Percentiles rank a stretch among this genome's conserved stretches.
Conservation (phyloP, 202 grass and related monocot genomes). For the Hordeum pubiflorum region DNA sequence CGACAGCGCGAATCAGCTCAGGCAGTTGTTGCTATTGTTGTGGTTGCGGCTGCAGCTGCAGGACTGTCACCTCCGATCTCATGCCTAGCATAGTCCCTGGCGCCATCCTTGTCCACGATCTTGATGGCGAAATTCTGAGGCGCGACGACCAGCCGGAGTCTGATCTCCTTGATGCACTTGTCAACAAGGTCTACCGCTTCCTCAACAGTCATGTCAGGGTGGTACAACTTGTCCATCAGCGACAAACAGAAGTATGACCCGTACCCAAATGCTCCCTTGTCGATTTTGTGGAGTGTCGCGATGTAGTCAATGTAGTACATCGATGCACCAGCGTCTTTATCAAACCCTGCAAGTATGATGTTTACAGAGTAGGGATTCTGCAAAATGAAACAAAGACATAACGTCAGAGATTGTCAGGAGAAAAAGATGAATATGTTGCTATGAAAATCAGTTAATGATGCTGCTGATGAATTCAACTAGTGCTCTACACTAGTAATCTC, state of each 20-base stretch:
- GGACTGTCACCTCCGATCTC: conserved; percentile 36
- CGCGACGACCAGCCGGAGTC: conserved; percentile 59
- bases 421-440: not conserved
- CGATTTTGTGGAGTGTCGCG: conserved; percentile 81
- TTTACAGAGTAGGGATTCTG: conserved; percentile 92
- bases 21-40: not conserved
- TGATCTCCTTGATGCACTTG: conserved; percentile 85
- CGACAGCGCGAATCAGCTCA: not conserved
- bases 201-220: conserved; percentile 59
- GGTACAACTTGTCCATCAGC: conserved; percentile 83
- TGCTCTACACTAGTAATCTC: not conserved
- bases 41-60: not conserved
- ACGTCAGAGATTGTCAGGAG: not conserved
- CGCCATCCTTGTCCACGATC: conserved; percentile 77
- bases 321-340: conserved; percentile 66
- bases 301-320: conserved; percentile 97
- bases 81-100: conserved; percentile 45
- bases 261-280: conserved; percentile 85
- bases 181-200: conserved; percentile 79
- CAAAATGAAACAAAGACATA: conserved; percentile 12
- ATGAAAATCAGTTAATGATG: not conserved
- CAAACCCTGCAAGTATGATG: conserved; percentile 75
- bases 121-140: conserved; percentile 91
- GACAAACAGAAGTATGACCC: conserved; percentile 72
- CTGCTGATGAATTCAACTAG: not conserved